Evolutionary conservation across 805 yeast genomes (phyloP), one percentile per base, ranked within the genome.

Genomic region (Candida ovalis): DNA sequence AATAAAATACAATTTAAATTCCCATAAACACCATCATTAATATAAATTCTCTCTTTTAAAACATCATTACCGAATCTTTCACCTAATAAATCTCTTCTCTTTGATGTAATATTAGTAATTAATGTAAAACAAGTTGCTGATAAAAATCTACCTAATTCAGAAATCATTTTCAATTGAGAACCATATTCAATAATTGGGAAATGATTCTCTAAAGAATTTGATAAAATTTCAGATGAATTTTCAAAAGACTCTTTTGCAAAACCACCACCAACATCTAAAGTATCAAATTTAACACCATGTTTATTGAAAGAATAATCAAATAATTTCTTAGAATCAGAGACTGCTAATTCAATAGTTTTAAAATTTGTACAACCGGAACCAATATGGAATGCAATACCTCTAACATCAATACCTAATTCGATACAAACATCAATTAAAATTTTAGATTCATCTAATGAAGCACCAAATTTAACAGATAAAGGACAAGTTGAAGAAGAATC

Each of bases 1-100:
- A 82, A 91, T 47, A 92, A 66, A 62, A 94, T 86, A 69, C 97
- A 92, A 72, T 94, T 92, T 82, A 92, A 75, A 70, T 91, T 92
- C 30, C 97, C 97, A 66, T 92, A 92, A 33, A 91, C 90, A 38
- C 99, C 99, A 64, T 92, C 99, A 60, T 89, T 92, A 64, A 91
- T 73, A 68, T 92, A 92, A 42, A 90, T 62, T 92, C 91, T 88
- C 30, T 86, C 78, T 40, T 72, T 62, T 51, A 71, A 67, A 8
- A 55, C 24, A 3, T 23, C 40, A 15, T 39, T 15, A 8, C 28
- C 19, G n/a, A 23, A 15, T 17, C 23, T 22, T 24, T 44, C 43
- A 3, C 43, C 47, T 18, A 44, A 4, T 6, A 44, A 27, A 13
- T 60, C 54, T 35, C 67, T 52, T 52, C 98, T 80, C 54, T 86